phyloP scores from a whole-genome alignment of 1,139 yeast genomes.

The Ogataea hybrid region DNA sequence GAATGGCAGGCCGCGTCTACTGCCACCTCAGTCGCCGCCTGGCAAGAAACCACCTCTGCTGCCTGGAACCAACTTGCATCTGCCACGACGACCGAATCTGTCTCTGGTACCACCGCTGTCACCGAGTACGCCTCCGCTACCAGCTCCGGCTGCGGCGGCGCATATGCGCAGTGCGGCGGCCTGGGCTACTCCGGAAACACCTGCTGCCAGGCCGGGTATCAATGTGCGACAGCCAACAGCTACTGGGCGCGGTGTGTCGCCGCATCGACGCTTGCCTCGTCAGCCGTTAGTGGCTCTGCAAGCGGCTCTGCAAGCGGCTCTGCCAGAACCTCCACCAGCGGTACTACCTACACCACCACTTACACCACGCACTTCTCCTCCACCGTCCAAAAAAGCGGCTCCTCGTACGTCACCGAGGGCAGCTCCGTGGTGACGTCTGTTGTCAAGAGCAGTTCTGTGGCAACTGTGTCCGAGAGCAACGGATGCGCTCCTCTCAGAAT shows the following conservation, averaged over 20 bases:
- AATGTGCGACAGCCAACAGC: slow-evolving; percentile 26
- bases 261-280: slow-evolving; percentile 17
- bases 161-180: slow-evolving; percentile 35
- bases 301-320: neutral
- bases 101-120: no score
- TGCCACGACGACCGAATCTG: no score
- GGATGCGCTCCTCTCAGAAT: slow-evolving; percentile 13
- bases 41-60: neutral
- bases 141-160: slow-evolving; percentile 22
- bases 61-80: no score
- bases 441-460: slow-evolving; percentile 11
- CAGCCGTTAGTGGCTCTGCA: slow-evolving; percentile 1
- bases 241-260: slow-evolving; percentile 31
- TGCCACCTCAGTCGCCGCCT: neutral
- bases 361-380: slow-evolving; percentile 12
- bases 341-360: slow-evolving; percentile 15
- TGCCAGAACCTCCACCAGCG: neutral
- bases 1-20: slow-evolving; percentile 4
- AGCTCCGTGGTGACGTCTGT: slow-evolving; percentile 13
- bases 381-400: slow-evolving; percentile 12
- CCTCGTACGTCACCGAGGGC: slow-evolving; percentile 12
- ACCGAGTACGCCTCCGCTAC: slow-evolving; percentile 3
- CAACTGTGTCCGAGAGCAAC: slow-evolving; percentile 14
- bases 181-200: slow-evolving; percentile 27
- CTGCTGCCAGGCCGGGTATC: slow-evolving; percentile 29